A percentile compares a stretch with the other conserved stretches of the same genome.
phyloP scores from a whole-genome alignment of 2,329 filamentous ascomycete genomes.

The Monilinia polystroma region DNA sequence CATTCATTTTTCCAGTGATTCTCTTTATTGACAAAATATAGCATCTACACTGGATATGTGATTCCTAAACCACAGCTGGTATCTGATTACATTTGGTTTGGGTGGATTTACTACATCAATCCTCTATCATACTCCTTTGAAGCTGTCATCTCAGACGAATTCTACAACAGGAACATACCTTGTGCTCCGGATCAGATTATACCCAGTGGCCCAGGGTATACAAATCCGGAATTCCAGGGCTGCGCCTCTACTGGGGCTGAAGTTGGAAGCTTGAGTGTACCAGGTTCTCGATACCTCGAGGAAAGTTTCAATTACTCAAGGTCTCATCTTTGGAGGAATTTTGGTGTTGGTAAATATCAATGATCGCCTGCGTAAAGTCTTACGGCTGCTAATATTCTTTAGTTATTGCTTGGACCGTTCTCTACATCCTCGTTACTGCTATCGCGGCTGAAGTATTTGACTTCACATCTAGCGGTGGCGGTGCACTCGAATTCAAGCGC shows the following conservation, averaged over 20 bases:
- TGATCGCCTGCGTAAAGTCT: neutral
- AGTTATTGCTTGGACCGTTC: slow-evolving; percentile 69
- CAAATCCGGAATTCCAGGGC: slow-evolving; percentile 57
- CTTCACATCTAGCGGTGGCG: slow-evolving; percentile 62
- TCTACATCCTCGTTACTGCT: slow-evolving; percentile 72
- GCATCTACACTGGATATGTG: slow-evolving; percentile 64
- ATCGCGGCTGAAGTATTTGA: slow-evolving; percentile 67
- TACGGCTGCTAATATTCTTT: neutral
- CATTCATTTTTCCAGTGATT: neutral
- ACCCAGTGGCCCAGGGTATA: slow-evolving; percentile 54
- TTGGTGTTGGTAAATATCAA: slow-evolving; percentile 48
- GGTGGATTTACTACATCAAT: slow-evolving; percentile 53
- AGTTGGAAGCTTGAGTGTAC: slow-evolving; percentile 50
- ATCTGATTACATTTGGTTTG: slow-evolving; percentile 62
- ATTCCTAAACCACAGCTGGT: slow-evolving; percentile 63
- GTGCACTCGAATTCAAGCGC: slow-evolving; percentile 70
- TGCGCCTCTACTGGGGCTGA: slow-evolving; percentile 60
- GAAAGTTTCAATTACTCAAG: slow-evolving; percentile 57
- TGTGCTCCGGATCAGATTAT: slow-evolving; percentile 59
- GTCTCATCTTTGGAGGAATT: slow-evolving; percentile 63
- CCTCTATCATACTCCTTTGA: slow-evolving; percentile 60
- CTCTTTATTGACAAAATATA: slow-evolving; percentile 16
- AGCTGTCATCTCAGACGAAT: slow-evolving; percentile 62
- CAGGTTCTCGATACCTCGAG: slow-evolving; percentile 54
- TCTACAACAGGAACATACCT: slow-evolving; percentile 54